Conservation (phyloP, 306 rosid species). For the Cucurbita moschata region DNA sequence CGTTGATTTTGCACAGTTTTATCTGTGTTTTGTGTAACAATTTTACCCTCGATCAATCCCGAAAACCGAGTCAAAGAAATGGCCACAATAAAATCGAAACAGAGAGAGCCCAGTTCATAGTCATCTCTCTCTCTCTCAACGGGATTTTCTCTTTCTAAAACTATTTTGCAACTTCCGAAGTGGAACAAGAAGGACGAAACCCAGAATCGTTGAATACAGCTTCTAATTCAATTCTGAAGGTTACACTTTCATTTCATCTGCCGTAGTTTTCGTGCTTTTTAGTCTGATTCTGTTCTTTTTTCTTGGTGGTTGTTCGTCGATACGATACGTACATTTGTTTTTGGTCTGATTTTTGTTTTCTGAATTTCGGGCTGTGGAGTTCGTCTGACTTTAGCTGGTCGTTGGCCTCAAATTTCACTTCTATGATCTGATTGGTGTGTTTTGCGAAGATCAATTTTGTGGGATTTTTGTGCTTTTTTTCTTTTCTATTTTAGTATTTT, state of each 20-base stretch:
- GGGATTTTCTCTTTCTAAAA: slow-evolving; percentile 24
- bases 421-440: slow-evolving; percentile 25
- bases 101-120: slow-evolving; percentile 7
- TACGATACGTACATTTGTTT: not conserved
- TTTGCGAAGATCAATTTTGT: slow-evolving; percentile 14
- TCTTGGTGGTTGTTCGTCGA: not conserved
- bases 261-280: not conserved
- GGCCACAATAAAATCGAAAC: slow-evolving; percentile 47
- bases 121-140: slow-evolving; percentile 10
- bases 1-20: not conserved
- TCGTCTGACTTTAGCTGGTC: slow-evolving; percentile 3
- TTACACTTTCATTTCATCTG: slow-evolving; percentile 11
- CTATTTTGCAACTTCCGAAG: slow-evolving; percentile 31
- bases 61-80: slow-evolving; percentile 58
- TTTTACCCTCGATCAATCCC: slow-evolving; percentile 26
- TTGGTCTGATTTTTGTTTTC: not conserved
- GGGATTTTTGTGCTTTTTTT: not conserved
- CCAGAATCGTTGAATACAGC: slow-evolving; percentile 21
- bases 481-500: not conserved
- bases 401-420: not conserved
- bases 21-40: slow-evolving; percentile 22
- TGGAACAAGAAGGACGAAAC: slow-evolving; percentile 14
- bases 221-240: slow-evolving; percentile 40
- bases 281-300: not conserved
- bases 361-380: not conserved